Conservation (phyloP, 768 basidiomycete species). For the Kwoniella sp. region DNA sequence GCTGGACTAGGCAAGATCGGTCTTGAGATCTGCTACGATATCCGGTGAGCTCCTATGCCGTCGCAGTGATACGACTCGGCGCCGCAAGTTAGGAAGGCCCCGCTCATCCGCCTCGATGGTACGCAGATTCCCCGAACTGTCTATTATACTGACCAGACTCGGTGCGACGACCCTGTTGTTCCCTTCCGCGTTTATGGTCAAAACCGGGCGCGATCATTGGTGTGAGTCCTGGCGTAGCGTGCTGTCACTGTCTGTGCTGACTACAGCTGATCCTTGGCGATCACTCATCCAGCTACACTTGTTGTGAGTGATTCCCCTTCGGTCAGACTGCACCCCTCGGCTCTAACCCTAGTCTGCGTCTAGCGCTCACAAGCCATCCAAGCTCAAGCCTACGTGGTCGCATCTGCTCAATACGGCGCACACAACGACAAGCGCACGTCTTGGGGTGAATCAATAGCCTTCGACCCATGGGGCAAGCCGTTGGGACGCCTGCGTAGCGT, state of each 20-base stretch:
- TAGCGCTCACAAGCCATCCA: constrained; percentile 41
- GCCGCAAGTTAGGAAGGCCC: no score
- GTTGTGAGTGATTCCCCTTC: neutral
- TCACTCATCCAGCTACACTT: neutral
- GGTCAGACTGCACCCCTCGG: neutral
- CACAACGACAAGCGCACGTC: constrained; percentile 35
- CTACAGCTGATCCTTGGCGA: neutral
- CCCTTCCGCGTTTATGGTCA: constrained; percentile 46
- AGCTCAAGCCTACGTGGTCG: constrained; percentile 42
- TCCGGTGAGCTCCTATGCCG: constrained; percentile 35
- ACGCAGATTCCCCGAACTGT: constrained; percentile 42
- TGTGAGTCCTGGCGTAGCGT: constrained; percentile 23
- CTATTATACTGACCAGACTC: constrained; percentile 27
- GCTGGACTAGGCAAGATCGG: constrained; percentile 37
- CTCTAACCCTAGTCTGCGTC: neutral
- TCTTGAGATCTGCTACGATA: constrained; percentile 47
- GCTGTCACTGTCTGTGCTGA: no score
- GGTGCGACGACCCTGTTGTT: constrained; percentile 40
- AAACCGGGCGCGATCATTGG: constrained; percentile 48
- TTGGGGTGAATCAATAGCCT: constrained; percentile 46
- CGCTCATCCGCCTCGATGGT: neutral
- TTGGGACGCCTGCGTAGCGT: constrained; percentile 36
- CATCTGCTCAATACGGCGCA: constrained; percentile 41
- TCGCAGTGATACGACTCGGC: no score
- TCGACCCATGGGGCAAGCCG: constrained; percentile 42